Conservation (phyloP, 257 asterid genomes). For the Osmanthus fragrans region DNA sequence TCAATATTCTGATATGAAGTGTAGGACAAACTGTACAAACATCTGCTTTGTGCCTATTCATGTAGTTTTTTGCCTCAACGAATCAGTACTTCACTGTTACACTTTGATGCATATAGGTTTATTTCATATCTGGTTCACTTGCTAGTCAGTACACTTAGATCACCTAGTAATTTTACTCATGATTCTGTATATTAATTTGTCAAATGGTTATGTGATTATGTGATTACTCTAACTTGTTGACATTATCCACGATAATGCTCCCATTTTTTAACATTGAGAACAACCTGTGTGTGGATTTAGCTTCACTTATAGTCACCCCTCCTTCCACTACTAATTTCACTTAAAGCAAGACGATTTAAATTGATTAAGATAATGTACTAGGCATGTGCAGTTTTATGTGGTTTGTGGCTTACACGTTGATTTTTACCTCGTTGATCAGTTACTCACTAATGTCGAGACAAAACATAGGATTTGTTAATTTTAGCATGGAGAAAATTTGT, state of each 20-base stretch:
- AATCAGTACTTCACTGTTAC: neutral
- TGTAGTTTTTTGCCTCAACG: neutral
- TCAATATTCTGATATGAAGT: neutral
- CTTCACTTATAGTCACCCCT: neutral
- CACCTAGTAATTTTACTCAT: neutral
- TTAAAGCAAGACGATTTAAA: neutral
- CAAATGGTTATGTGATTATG: neutral
- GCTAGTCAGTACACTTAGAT: neutral
- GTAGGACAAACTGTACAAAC: neutral
- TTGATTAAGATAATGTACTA: neutral
- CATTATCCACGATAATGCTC: neutral
- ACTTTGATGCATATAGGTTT: neutral
- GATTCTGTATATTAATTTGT: neutral
- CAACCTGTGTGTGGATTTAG: neutral
- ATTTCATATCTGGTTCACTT: slow-evolving; percentile 7
- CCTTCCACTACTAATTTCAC: neutral
- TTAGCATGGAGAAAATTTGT: neutral
- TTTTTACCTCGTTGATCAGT: neutral
- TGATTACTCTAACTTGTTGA: neutral
- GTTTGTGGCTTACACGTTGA: neutral
- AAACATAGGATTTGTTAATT: neutral
- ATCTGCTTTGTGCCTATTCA: slow-evolving; percentile 15
- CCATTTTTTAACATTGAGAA: neutral
- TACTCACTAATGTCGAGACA: neutral
- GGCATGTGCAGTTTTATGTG: neutral